Evolutionary conservation across 176 grass and related monocot genomes (phyloP).

Genomic region (Zea luxurians): DNA sequence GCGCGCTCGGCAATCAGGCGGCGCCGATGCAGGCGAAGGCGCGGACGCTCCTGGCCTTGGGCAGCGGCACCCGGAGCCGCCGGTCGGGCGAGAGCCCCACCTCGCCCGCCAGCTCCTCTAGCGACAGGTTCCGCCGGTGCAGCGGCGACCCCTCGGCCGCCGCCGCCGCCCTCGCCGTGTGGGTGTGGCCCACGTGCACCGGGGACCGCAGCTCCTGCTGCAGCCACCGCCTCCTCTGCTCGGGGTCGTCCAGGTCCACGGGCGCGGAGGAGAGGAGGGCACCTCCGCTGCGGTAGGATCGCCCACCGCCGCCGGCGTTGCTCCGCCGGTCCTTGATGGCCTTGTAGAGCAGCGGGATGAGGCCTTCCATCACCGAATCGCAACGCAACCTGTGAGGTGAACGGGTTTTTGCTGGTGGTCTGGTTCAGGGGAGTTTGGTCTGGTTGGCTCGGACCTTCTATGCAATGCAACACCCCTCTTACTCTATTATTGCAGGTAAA

Average conservation of each 20-base stretch:
- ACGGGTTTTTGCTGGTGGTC: constrained; percentile 4
- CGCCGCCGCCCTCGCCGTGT: not conserved
- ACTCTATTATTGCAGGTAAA: too few species aligned
- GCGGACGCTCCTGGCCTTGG: constrained; percentile 61
- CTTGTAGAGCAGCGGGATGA: constrained; percentile 63
- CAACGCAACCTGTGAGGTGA: not conserved
- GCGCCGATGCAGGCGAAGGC: constrained; percentile 54
- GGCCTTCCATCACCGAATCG: constrained; percentile 43
- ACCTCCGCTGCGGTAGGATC: not conserved
- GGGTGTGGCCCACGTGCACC: not conserved
- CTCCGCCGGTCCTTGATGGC: constrained; percentile 55
- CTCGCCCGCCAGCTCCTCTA: constrained; percentile 54
- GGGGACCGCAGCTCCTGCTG: constrained; percentile 50
- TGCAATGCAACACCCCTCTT: too few species aligned
- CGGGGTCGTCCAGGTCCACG: constrained; percentile 47
- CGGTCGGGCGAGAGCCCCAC: constrained; percentile 35
- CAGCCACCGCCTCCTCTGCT: constrained; percentile 48
- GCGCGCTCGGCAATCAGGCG: not conserved
- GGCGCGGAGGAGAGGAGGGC: not conserved
- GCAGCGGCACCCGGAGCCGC: constrained; percentile 37
- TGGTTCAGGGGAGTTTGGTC: too few species aligned
- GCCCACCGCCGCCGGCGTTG: not conserved
- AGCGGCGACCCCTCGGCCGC: not conserved
- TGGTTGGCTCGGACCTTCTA: too few species aligned
- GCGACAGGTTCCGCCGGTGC: constrained; percentile 42